Evolutionary conservation across 495 filamentous ascomycete genomes (phyloP), one percentile per base, ranked within the genome.

Genomic region (Penicillium flavigenum): DNA sequence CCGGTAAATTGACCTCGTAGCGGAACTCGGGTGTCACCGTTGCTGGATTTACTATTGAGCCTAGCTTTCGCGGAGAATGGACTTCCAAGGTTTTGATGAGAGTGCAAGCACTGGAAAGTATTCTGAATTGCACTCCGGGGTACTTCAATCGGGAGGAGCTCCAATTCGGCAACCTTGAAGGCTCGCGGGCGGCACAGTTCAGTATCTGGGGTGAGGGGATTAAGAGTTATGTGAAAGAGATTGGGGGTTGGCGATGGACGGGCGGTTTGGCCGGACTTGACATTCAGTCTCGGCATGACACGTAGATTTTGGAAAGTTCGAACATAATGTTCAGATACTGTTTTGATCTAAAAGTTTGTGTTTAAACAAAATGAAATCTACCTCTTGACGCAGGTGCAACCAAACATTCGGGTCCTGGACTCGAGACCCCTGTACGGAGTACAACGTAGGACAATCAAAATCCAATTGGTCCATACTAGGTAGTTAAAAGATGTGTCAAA

Each of bases 91-190:
- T 83, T 27, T 24, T 79, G 59, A 51, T 56, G 45, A 66, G 67
- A 9, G 78, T 79, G 0, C 63, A 52, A 2, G 72, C 65, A 17
- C 70, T 80, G 43, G 69, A 71, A 2, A 65, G 63, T 5, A 50
- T 80, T 6, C 55, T 63, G 2, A 68, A 75, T 14, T 88, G 84
- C 69, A 86, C 82, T 8, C 83, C 85, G 1, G 70, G 80, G 14
- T 86, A 86, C 58, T 72, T 76, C 47, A 87, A 79, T 32, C 64
- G 54, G 11, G 79, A 86, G 59, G 83, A 75, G 4, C 66, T 70
- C 7, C 16, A 22, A 17, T 32, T 38, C 20, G 14, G 45, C 3
- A 38, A 38, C 20, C 2, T 57, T 9, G 32, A 56, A 14, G 26
- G 17, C 11, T 53, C 47, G 17, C 45, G 29, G 3, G 46, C 49